Evolutionary conservation across 2,329 filamentous ascomycete species (phyloP), one percentile per base, ranked within the genome.

Genomic region (Monilinia fructigena): DNA sequence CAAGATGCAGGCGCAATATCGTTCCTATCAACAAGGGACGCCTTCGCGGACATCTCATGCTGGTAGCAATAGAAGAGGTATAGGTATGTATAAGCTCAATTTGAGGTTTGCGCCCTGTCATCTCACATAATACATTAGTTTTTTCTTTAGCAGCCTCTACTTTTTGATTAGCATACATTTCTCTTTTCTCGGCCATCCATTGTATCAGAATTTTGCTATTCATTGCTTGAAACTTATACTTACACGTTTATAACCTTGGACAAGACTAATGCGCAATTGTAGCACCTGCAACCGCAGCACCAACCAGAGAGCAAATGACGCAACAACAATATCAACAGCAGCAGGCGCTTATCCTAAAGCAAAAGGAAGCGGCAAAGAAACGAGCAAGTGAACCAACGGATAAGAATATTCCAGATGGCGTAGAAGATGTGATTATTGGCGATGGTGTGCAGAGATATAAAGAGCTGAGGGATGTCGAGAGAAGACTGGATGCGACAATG

Each of bases 301-400:
- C 16, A 65, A 48, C 8, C 26, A 55, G 63, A 60, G 63, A 65
- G 16, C 63, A 48, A 50, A 52, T 50, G 45, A 45, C 55, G 35
- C 55, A 52, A 23, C 63, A 65, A 48, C 62, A 64, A 64, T 47
- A 55, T 45, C 50, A 55, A 20, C 50, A 55, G 26, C 58, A 62
- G 52, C 56, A 62, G 38, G 48, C 56, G 26, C 59, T 54, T 77
- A 80, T 67, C 35, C 8, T 31, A 16, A 79, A 82, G 70, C 85
- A 86, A 55, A 83, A 82, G 71, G 89, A 91, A 76, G 82, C 86
- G 70, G 88, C 90, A 55, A 92, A 93, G 78, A 87, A 93, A 68
- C 88, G 92, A 72, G 92, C 91, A 75, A 88, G 89, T 76, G 96
- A 94, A 79, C 95, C 95, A 1, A 97, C 93, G 67, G 95, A 99